Conservation (phyloP, 2,329 filamentous ascomycete genomes). For the Drechmeria coniospora region DNA sequence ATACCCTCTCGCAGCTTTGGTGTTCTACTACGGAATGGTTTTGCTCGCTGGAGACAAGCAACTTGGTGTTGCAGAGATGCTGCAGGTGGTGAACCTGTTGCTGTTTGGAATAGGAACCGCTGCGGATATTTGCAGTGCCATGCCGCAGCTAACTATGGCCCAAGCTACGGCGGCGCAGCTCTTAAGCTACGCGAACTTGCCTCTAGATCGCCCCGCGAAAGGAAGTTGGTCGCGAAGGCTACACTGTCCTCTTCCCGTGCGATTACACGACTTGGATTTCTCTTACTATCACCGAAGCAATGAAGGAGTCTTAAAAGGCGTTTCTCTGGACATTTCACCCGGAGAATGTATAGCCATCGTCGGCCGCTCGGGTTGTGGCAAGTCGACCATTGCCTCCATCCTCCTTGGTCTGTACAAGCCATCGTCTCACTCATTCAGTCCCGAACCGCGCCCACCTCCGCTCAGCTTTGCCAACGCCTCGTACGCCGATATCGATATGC, state of each 20-base stretch:
- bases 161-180: slow-evolving; percentile 59
- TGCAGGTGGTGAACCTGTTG: slow-evolving; percentile 67
- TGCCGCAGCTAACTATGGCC: slow-evolving; percentile 68
- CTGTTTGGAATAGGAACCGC: slow-evolving; percentile 70
- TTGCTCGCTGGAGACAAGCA: slow-evolving; percentile 37
- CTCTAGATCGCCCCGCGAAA: slow-evolving; percentile 40
- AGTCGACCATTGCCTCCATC: slow-evolving; percentile 67
- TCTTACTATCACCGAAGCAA: slow-evolving; percentile 47
- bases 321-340: slow-evolving; percentile 49
- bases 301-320: slow-evolving; percentile 38
- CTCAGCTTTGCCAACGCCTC: slow-evolving; percentile 45
- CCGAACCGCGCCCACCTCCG: slow-evolving; percentile 10
- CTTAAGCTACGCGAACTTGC: slow-evolving; percentile 51
- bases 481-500: slow-evolving; percentile 42
- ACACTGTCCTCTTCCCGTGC: slow-evolving; percentile 26
- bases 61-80: slow-evolving; percentile 39
- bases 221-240: slow-evolving; percentile 24
- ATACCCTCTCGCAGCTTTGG: slow-evolving; percentile 57
- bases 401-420: slow-evolving; percentile 55
- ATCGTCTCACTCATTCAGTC: neutral
- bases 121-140: slow-evolving; percentile 50
- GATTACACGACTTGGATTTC: slow-evolving; percentile 44
- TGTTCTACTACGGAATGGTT: slow-evolving; percentile 69
- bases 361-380: slow-evolving; percentile 76
- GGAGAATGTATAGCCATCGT: slow-evolving; percentile 64